Conservation (phyloP, 192 early-diverging fungal genomes). For the Thamnidium elegans region DNA sequence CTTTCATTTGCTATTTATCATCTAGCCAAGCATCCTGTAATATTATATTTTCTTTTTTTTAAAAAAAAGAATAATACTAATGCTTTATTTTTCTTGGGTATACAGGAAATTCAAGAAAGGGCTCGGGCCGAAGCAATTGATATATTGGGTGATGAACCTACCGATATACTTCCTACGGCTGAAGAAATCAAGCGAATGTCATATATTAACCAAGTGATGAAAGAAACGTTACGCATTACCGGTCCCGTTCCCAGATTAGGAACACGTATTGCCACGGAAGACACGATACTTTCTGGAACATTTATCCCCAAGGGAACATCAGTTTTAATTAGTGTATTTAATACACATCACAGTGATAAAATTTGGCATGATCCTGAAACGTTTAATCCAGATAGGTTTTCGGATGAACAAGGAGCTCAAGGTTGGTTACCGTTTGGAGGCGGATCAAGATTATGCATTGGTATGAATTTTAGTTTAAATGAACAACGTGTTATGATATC, state of each 20-base stretch:
- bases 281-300: slow-evolving; percentile 15
- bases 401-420: not conserved
- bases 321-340: slow-evolving; percentile 12
- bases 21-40: slow-evolving; percentile 45
- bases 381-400: slow-evolving; percentile 53
- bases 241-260: slow-evolving; percentile 5
- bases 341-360: slow-evolving; percentile 11
- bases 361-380: slow-evolving; percentile 39
- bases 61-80: no score
- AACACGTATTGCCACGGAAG: slow-evolving; percentile 12
- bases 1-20: slow-evolving; percentile 43
- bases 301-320: slow-evolving; percentile 30
- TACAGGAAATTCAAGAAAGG: slow-evolving; percentile 51
- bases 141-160: slow-evolving; percentile 51
- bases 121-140: slow-evolving; percentile 48
- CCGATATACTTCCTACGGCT: slow-evolving; percentile 49
- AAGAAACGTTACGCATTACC: slow-evolving; percentile 32
- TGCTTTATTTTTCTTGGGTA: slow-evolving; percentile 23
- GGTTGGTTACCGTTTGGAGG: slow-evolving; percentile 55
- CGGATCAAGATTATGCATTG: slow-evolving; percentile 58
- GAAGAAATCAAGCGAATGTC: slow-evolving; percentile 49
- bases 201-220: slow-evolving; percentile 52
- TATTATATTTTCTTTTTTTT: no score
- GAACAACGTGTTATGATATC: slow-evolving; percentile 55
- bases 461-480: slow-evolving; percentile 56